These are phyloP conservation scores for Phanerochaete carnosa DNA, from an alignment of 768 basidiomycete genomes.

Conservation along the genomic window DNA sequence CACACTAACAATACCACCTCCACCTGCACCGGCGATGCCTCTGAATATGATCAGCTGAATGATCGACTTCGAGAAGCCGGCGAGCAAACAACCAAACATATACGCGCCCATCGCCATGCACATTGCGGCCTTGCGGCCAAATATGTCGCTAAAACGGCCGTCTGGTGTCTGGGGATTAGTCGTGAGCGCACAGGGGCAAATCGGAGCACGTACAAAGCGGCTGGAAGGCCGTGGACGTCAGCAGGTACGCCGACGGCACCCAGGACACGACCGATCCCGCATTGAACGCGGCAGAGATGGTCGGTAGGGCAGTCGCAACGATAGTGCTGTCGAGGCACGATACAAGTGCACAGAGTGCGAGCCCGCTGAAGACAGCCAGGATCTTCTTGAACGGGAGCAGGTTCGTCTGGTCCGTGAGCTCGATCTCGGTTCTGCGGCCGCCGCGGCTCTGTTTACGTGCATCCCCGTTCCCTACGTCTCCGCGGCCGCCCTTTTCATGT, in stretches of 20 bases:
- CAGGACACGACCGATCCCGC: slow-evolving; percentile 63
- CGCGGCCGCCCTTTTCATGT: not conserved
- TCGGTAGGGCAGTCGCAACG: slow-evolving; percentile 72
- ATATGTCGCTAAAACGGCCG: slow-evolving; percentile 64
- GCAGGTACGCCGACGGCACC: slow-evolving; percentile 71
- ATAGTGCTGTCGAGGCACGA: slow-evolving; percentile 69
- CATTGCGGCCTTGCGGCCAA: slow-evolving; percentile 60
- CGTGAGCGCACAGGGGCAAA: not conserved
- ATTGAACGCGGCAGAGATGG: slow-evolving; percentile 61
- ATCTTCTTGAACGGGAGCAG: slow-evolving; percentile 64
- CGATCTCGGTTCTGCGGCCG: not conserved
- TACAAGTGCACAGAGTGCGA: slow-evolving; percentile 59
- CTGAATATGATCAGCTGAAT: slow-evolving; percentile 67
- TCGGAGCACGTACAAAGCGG: slow-evolving; percentile 30
- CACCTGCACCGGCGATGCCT: slow-evolving; percentile 66
- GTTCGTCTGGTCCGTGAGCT: slow-evolving; percentile 73
- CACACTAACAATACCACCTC: slow-evolving; percentile 68
- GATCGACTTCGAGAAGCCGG: slow-evolving; percentile 66
- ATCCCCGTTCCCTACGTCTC: not conserved
- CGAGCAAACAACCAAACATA: slow-evolving; percentile 60
- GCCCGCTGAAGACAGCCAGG: slow-evolving; percentile 56
- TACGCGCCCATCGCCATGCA: slow-evolving; percentile 58
- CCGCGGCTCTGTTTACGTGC: not conserved
- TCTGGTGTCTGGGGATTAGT: slow-evolving; percentile 21
- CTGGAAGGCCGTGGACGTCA: slow-evolving; percentile 66